Percentiles rank a stretch among this genome's conserved stretches.
These are phyloP conservation scores for Ephemerocybe angulata DNA, from an alignment of 768 basidiomycete species.

Conservation along the genomic window DNA sequence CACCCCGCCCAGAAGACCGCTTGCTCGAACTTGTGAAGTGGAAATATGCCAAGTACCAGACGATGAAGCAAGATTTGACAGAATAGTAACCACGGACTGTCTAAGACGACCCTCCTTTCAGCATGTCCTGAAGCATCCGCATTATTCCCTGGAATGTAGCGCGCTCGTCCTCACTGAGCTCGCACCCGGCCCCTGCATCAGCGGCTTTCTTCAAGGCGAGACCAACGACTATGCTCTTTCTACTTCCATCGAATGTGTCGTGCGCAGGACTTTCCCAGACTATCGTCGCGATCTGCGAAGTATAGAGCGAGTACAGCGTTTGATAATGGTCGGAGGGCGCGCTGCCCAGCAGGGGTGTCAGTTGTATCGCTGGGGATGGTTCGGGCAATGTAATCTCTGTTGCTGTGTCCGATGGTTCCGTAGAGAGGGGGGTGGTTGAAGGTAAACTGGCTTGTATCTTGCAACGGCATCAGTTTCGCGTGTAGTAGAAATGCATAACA, in stretches of 20 bases:
- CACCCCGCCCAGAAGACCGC: constrained; percentile 51
- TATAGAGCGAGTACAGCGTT: constrained; percentile 75
- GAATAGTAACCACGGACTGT: too few relatives aligned
- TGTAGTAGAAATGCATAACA: constrained; percentile 3
- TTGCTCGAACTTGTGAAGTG: constrained; percentile 55
- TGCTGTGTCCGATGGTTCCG: constrained; percentile 33
- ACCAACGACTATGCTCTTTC: constrained; percentile 69
- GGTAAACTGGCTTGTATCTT: constrained; percentile 84
- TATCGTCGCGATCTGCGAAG: constrained; percentile 82
- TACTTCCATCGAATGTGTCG: constrained; percentile 35
- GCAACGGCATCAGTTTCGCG: background rate
- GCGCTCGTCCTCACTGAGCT: constrained; percentile 37
- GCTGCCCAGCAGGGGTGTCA: constrained; percentile 76
- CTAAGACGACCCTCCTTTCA: constrained; percentile 17
- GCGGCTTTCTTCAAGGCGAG: constrained; percentile 54
- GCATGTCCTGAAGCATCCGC: constrained; percentile 37
- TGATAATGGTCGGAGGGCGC: constrained; percentile 66
- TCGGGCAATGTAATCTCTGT: constrained; percentile 43
- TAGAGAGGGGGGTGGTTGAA: constrained; percentile 50
- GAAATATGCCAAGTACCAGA: constrained; percentile 57
- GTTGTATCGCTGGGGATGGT: constrained; percentile 68
- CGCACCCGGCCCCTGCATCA: constrained; percentile 20
- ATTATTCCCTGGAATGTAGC: constrained; percentile 49
- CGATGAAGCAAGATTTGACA: constrained; percentile 19
- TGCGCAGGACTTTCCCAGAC: constrained; percentile 61